Base-by-base conservation (phyloP, 768 basidiomycete species). In the Pulveroboletus sp. region DNA sequence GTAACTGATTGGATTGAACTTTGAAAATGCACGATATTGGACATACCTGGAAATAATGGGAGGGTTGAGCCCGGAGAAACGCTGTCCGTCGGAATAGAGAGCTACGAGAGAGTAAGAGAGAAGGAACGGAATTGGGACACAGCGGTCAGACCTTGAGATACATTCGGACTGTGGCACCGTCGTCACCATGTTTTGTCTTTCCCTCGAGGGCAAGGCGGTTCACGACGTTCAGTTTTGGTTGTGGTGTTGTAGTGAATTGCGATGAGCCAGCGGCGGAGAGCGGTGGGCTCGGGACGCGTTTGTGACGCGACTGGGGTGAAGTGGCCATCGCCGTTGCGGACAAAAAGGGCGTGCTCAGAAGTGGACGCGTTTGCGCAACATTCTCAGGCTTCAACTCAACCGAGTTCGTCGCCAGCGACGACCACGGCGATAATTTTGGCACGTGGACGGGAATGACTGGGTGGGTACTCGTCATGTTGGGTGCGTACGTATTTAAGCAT, bases 191-290 rank as follows among this genome's bases (percentile, higher is more conserved):
- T 65, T 80, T 84, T 19, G 82, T 81, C 66, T 81, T 84, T 25
- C 87, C 88, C 60, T 88, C 85, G 41, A 90, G 79, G 20, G 81
- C 82, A 27, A 90, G 75, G 43, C 85, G 83, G 40, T 85, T 82
- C 4, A 89, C 85, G 14, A 90, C 70, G 60, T 87, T 87, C 43
- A 82, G 59, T 60, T 78, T 82, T 42, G 73, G 72, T 47, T 69
- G 68, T 8, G 72, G 69, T 20, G 65, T 69, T 10, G 76, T 69
- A 0, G 75, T 77, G 34, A 78, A 55, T 19, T 78, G 75, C 5
- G 78, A 69, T 40, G 78, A 77, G 36, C 52, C 65, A 9, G 64
- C 57, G 36, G 36, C 54, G 3, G 68, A 69, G 49, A 56, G 55
- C 1, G 69, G 62, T 6, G 69, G 69, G 23, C 69, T 70, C 10